Evolutionary conservation across 208 protist genomes (phyloP), one percentile per base, ranked within the genome.

Genomic region (Leishmania lainsoni): DNA sequence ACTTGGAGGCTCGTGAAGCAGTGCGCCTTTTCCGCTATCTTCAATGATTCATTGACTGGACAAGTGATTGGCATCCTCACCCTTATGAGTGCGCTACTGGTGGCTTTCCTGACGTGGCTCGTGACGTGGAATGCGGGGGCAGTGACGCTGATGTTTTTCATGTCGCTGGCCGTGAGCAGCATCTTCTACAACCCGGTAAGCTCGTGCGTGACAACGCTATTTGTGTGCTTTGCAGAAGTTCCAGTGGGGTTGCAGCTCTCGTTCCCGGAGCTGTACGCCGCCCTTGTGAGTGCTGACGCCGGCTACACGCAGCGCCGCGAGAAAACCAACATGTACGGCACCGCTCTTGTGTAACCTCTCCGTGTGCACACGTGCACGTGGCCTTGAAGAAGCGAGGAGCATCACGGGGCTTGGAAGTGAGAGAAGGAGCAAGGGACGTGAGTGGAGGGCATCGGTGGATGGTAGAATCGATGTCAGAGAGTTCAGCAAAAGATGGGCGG

Each of bases 201-300:
- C 54, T 93, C 86, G 78, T 86, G 84, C n/a, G 87, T 96, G 45
- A 87, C 83, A 26, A 96, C 93, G 22, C 78, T 97, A 20, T 96
- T 97, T 88, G 93, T 98, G 26, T 96, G 95, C 84, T 96, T 94
- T 74, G 93, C 89, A 5, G 94, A 98, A 79, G 78, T 94, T 49
- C 91, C 92, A 26, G 89, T 93, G 39, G 88, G 81, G 20, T 80
- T 97, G 68, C 75, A 83, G 72, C 63, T 90, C 59, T 95, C 93
- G 0, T 92, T 87, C 54, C 92, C 92, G 20, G 82, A 89, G 51
- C 81, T 96, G 51, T 93, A 93, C 76, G 85, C 66, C 6, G 82
- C 68, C 3, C 75, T 96, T 29, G 80, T 90, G 48, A 74, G 78
- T 29, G 70, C 81, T 14, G 90, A 93, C 75, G 80, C 74, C 32